These are phyloP conservation scores for Saccharomyces paradoxus DNA, from an alignment of 805 yeast genomes.

Conservation along the genomic window DNA sequence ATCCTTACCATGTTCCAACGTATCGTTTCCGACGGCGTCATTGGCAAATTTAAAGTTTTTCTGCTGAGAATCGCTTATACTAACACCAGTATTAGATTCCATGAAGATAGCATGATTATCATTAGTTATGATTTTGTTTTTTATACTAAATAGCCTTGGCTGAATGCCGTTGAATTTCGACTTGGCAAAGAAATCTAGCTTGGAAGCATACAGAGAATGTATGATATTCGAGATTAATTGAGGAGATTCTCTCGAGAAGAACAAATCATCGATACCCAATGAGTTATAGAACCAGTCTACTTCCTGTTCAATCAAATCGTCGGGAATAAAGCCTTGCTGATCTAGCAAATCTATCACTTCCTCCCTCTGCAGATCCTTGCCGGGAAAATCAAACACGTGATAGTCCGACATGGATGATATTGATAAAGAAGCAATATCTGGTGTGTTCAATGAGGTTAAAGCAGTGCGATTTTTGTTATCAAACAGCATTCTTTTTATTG, in stretches of 20 bases:
- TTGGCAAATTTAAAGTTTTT: not conserved
- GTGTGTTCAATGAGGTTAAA: slow-evolving; percentile 8
- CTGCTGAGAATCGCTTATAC: not conserved
- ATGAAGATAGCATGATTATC: slow-evolving; percentile 87
- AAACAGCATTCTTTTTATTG: slow-evolving; percentile 1
- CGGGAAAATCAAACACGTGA: slow-evolving; percentile 65
- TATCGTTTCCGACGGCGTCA: not conserved
- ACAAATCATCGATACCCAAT: slow-evolving; percentile 86
- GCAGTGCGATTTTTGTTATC: not conserved
- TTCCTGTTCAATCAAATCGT: slow-evolving; percentile 73
- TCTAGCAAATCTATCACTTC: slow-evolving; percentile 76
- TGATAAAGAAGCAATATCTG: slow-evolving; percentile 36
- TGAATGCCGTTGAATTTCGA: slow-evolving; percentile 35
- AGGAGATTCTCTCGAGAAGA: slow-evolving; percentile 79
- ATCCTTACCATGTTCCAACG: not conserved
- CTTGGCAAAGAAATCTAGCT: slow-evolving; percentile 76
- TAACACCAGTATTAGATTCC: slow-evolving; percentile 43
- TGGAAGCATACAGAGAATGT: slow-evolving; percentile 84
- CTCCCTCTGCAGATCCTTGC: slow-evolving; percentile 73
- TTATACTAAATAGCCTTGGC: slow-evolving; percentile 43
- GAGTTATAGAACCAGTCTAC: slow-evolving; percentile 82
- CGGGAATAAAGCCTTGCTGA: slow-evolving; percentile 83
- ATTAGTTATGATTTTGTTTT: slow-evolving; percentile 62
- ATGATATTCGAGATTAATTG: slow-evolving; percentile 76
- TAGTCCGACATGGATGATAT: slow-evolving; percentile 53